Percentiles rank a stretch among this genome's conserved stretches.
phyloP scores from a whole-genome alignment of 1,284 basidiomycete genomes.

The Tremellales sp. region DNA sequence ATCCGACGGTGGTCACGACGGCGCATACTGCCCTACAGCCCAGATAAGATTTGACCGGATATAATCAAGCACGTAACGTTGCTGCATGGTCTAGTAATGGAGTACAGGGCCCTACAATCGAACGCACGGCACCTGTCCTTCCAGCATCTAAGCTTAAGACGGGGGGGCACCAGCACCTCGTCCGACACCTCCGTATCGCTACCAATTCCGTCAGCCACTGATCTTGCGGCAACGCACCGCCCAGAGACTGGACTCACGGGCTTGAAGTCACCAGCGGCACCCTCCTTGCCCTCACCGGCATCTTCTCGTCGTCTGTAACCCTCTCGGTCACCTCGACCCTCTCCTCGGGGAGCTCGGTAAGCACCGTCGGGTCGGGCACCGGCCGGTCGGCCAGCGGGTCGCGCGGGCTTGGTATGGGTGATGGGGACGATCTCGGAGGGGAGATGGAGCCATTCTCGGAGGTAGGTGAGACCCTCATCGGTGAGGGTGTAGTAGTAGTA shows the following conservation, averaged over 20 bases:
- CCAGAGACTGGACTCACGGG: slow-evolving; percentile 50
- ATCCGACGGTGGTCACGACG: background rate
- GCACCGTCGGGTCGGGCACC: slow-evolving; percentile 62
- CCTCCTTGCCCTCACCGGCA: slow-evolving; percentile 63
- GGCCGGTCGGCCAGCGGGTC: slow-evolving; percentile 63
- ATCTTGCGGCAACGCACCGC: background rate
- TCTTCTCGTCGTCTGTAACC: slow-evolving; percentile 68
- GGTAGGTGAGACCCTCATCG: slow-evolving; percentile 89
- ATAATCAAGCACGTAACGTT: slow-evolving; percentile 4
- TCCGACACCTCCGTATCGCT: slow-evolving; percentile 77
- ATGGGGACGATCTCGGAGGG: slow-evolving; percentile 89
- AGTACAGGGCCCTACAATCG: background rate
- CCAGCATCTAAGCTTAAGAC: slow-evolving; percentile 47
- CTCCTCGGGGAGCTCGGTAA: slow-evolving; percentile 73
- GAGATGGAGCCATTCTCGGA: slow-evolving; percentile 91
- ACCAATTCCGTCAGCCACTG: slow-evolving; percentile 5
- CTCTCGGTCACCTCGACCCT: slow-evolving; percentile 64
- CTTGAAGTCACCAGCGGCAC: slow-evolving; percentile 72
- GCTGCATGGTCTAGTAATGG: slow-evolving; percentile 9
- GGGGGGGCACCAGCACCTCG: slow-evolving; percentile 78
- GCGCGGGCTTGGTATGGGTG: slow-evolving; percentile 87
- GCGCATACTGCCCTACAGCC: background rate
- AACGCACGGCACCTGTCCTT: slow-evolving; percentile 29
- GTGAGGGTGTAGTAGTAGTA: slow-evolving; percentile 94
- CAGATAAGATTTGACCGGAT: background rate